Evolutionary conservation across 139 green algal species (phyloP).

Genomic region (Tetradesmus lagerheimii): DNA sequence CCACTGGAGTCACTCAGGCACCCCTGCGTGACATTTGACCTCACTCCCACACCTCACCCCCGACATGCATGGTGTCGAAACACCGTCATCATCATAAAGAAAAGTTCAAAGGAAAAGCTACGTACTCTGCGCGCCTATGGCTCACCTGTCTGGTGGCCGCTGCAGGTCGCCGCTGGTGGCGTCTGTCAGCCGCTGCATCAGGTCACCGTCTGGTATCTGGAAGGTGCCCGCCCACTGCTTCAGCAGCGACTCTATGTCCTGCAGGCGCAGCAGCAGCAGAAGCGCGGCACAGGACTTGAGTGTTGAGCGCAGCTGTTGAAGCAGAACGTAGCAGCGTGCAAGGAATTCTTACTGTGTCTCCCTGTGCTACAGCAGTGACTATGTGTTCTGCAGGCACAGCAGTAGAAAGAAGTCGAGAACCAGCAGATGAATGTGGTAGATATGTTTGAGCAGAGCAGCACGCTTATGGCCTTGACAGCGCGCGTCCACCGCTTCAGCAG

Average conservation of each 20-base stretch:
- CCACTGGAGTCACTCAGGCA: too few species aligned
- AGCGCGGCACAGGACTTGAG: too few species aligned
- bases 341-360: not conserved
- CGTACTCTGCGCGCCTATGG: too few species aligned
- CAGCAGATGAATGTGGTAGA: not conserved
- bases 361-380: slow-evolving; percentile 34
- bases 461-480: not conserved
- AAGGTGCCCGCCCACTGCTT: slow-evolving; percentile 44
- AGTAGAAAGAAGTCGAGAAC: not conserved
- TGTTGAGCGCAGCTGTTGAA: too few species aligned
- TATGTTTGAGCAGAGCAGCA: too few species aligned
- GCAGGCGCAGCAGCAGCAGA: not conserved
- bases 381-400: slow-evolving; percentile 9
- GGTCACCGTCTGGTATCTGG: slow-evolving; percentile 21
- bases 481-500: slow-evolving; percentile 32
- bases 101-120: too few species aligned
- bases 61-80: too few species aligned
- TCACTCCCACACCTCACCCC: too few species aligned
- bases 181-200: slow-evolving; percentile 30
- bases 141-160: slow-evolving; percentile 38
- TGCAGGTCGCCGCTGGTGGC: slow-evolving; percentile 25
- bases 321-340: too few species aligned
- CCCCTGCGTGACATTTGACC: too few species aligned
- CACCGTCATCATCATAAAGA: too few species aligned
- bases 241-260: slow-evolving; percentile 41